A percentile compares a stretch with the other conserved stretches of the same genome.
Evolutionary conservation across 805 yeast species (phyloP).

Genomic region (Ogataea neopini): DNA sequence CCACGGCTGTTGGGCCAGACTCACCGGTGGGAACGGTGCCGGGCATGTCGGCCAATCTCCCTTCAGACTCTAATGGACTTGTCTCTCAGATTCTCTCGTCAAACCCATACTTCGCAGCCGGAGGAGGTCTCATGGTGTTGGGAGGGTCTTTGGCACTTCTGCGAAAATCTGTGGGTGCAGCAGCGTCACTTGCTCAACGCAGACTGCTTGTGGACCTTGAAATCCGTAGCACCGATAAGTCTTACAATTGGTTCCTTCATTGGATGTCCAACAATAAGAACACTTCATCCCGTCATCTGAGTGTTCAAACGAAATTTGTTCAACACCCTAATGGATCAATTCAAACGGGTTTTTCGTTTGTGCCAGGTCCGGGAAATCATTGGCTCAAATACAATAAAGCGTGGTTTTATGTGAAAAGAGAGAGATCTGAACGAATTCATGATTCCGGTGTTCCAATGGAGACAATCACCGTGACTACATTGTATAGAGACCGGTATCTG

Average conservation of each 20-base stretch:
- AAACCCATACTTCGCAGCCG: slow-evolving; percentile 98
- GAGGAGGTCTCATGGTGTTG: slow-evolving; percentile 93
- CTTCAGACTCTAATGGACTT: not conserved
- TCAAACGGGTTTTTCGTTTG: slow-evolving; percentile 81
- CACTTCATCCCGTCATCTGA: slow-evolving; percentile 76
- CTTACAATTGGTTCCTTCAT: slow-evolving; percentile 91
- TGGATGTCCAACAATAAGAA: slow-evolving; percentile 90
- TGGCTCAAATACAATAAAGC: slow-evolving; percentile 84
- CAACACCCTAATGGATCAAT: slow-evolving; percentile 95
- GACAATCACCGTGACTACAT: slow-evolving; percentile 89
- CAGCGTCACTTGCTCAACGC: slow-evolving; percentile 70
- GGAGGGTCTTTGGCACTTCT: slow-evolving; percentile 88
- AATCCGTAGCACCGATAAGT: slow-evolving; percentile 89
- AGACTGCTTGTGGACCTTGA: slow-evolving; percentile 89
- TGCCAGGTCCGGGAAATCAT: slow-evolving; percentile 98
- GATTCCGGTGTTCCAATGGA: slow-evolving; percentile 95
- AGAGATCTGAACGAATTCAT: slow-evolving; percentile 83
- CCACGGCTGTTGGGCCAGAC: too few species aligned
- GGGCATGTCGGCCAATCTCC: not conserved
- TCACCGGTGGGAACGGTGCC: too few species aligned
- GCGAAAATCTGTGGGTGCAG: slow-evolving; percentile 63
- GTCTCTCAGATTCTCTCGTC: slow-evolving; percentile 42
- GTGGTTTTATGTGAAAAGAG: slow-evolving; percentile 84
- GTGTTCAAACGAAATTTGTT: slow-evolving; percentile 82
- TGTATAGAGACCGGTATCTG: slow-evolving; percentile 75